phyloP scores from a whole-genome alignment of 1,284 basidiomycete genomes.

The Malassezia brasiliensis region DNA sequence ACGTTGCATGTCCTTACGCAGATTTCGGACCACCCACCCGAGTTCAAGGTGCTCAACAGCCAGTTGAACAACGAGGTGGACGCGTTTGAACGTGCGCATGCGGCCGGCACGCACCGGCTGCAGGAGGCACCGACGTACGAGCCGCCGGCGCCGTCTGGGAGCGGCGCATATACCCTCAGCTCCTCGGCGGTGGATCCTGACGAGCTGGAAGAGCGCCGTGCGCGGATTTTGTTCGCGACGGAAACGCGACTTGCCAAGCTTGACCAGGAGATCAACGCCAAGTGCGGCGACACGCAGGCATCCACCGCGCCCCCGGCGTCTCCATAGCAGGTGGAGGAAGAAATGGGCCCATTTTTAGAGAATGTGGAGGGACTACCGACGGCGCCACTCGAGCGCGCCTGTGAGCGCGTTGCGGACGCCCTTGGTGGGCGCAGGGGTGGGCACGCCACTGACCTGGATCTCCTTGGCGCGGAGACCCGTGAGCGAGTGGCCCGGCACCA shows the following conservation, averaged over 20 bases:
- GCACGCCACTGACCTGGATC: conserved; percentile 60
- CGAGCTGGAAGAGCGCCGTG: conserved; percentile 10
- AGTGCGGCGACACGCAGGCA: conserved; percentile 3
- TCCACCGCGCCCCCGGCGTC: not conserved
- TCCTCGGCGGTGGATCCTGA: not conserved
- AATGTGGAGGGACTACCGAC: not conserved
- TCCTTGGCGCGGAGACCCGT: conserved; percentile 74
- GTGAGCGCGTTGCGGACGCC: conserved; percentile 48
- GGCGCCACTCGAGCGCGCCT: conserved; percentile 34
- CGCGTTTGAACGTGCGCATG: conserved; percentile 21
- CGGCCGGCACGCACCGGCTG: not conserved
- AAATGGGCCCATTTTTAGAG: not conserved
- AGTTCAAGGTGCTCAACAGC: conserved; percentile 41
- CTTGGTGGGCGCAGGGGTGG: conserved; percentile 58
- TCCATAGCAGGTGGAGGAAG: not conserved
- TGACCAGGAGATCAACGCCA: conserved; percentile 8
- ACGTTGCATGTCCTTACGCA: not conserved
- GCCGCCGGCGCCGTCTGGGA: not conserved
- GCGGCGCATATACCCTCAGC: not conserved
- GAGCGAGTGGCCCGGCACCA: conserved; percentile 63
- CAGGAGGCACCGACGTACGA: conserved; percentile 1
- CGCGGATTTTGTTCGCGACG: conserved; percentile 4
- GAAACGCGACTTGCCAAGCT: conserved; percentile 11
- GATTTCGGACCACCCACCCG: conserved; percentile 33
- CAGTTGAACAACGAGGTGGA: conserved; percentile 37